Base-by-base conservation (phyloP, 108 stramenopile species). In the Pseudonitzschia pungens region DNA sequence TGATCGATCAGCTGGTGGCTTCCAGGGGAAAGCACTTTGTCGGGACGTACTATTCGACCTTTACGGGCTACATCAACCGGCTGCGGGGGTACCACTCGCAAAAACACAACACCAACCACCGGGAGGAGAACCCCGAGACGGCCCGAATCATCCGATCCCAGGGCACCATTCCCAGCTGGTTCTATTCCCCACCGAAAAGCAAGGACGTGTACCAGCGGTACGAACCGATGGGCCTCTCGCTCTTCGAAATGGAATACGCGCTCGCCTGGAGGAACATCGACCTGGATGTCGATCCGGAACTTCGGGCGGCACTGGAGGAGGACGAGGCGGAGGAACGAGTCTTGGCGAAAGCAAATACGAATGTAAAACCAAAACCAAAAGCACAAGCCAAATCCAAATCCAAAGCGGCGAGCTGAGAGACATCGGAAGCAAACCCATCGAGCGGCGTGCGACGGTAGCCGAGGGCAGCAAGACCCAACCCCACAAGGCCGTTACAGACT, bases 1-100 rank as follows among this genome's bases (percentile, higher is more conserved):
- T 92, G 89, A 64, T 95, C 5, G 94, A 95, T 74, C 89, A 89
- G 65, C 56, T 89, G 31, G 65, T 95, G 28, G 88, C 90, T 11
- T 84, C 87, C 11, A 84, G 73, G 63, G 92, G 89, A 44, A 24
- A 73, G 28, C 65, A 70, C 22, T 92, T 92, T 73, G 75, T 84
- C 0, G 93, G 93, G 6, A 76, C 76, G 0, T 95, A 78, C 69
- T 85, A 81, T 56, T 89, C 87, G 9, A 94, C 92, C 18, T 85
- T 95, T 57, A 77, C 87, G 8, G 88, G 88, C 0, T 91, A 90
- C 64, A 86, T 92, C 43, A 89, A 84, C 44, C 74, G 91, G 12
- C 77, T 88, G 81, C 48, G 90, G 65, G 88, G 88, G 0, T 89
- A 89, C 65, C 79, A 53, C 76, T 33, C 32, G 11, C 60, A 62